Percentiles rank a stretch among this genome's conserved stretches.
Evolutionary conservation across 805 yeast genomes (phyloP).

Genomic region (Saccharomyces eubayanus): DNA sequence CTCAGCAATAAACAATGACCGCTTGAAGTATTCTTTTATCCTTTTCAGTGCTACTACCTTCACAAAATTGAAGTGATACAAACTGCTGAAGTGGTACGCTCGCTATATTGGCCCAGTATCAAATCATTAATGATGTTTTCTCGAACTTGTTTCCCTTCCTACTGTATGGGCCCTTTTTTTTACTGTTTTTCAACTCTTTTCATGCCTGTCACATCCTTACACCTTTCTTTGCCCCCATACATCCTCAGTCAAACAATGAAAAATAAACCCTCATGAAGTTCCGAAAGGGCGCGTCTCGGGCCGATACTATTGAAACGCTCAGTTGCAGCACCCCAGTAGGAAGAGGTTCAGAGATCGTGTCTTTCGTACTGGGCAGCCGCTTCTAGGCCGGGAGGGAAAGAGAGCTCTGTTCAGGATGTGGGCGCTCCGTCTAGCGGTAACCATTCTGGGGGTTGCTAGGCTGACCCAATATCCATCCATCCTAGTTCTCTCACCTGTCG

Average conservation of each 20-base stretch:
- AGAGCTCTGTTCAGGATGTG: not conserved
- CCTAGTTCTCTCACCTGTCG: not conserved
- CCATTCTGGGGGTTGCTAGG: not conserved
- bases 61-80: not conserved
- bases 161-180: not conserved
- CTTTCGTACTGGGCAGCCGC: no score
- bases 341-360: not conserved
- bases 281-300: not conserved
- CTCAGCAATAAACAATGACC: not conserved
- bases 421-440: not conserved
- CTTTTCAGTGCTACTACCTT: not conserved
- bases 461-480: not conserved
- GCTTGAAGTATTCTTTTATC: not conserved
- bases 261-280: not conserved
- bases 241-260: not conserved
- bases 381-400: not conserved
- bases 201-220: not conserved
- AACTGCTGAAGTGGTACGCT: not conserved
- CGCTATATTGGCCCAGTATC: not conserved
- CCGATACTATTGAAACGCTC: not conserved
- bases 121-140: not conserved
- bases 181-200: not conserved
- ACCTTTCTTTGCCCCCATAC: not conserved
- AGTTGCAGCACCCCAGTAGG: not conserved
- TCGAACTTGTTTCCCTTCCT: not conserved